phyloP scores from a whole-genome alignment of 257 asterid genomes.

The Scutellaria minor region DNA sequence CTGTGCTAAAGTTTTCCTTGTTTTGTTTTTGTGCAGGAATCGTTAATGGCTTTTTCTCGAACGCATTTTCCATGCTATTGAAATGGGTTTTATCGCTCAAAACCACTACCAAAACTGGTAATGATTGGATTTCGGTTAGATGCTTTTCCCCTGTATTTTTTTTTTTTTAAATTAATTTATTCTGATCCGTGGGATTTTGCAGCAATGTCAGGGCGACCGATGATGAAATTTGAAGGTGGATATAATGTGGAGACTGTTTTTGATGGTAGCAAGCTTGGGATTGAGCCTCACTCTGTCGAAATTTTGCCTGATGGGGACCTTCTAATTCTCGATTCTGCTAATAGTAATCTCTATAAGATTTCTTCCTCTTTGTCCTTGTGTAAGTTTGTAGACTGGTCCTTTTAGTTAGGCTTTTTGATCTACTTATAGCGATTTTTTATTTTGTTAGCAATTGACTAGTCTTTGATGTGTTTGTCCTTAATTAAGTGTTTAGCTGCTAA shows the following conservation, averaged over 20 bases:
- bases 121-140: slow-evolving; percentile 33
- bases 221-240: slow-evolving; percentile 96
- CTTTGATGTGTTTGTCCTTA: slow-evolving; percentile 16
- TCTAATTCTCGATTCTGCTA: slow-evolving; percentile 82
- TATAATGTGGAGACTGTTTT: slow-evolving; percentile 90
- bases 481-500: slow-evolving; percentile 27
- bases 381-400: slow-evolving; percentile 41
- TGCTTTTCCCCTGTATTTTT: slow-evolving; percentile 15
- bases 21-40: slow-evolving; percentile 50
- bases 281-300: slow-evolving; percentile 83
- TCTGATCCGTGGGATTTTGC: slow-evolving; percentile 30
- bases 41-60: slow-evolving; percentile 75
- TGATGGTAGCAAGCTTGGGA: slow-evolving; percentile 96
- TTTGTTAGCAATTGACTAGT: slow-evolving; percentile 28
- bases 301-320: slow-evolving; percentile 83
- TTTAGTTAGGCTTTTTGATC: neutral
- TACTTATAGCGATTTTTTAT: slow-evolving; percentile 30
- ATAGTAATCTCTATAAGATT: slow-evolving; percentile 85
- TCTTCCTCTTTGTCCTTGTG: slow-evolving; percentile 82
- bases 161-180: neutral
- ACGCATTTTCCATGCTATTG: slow-evolving; percentile 73
- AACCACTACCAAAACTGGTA: slow-evolving; percentile 79
- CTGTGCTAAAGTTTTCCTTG: slow-evolving; percentile 6
- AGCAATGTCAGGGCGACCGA: slow-evolving; percentile 81
- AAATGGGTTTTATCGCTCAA: slow-evolving; percentile 78